A percentile compares a stretch with the other conserved stretches of the same genome.
Evolutionary conservation across 108 stramenopile genomes (phyloP).

Genomic region (Cylindrotheca fusiformis): DNA sequence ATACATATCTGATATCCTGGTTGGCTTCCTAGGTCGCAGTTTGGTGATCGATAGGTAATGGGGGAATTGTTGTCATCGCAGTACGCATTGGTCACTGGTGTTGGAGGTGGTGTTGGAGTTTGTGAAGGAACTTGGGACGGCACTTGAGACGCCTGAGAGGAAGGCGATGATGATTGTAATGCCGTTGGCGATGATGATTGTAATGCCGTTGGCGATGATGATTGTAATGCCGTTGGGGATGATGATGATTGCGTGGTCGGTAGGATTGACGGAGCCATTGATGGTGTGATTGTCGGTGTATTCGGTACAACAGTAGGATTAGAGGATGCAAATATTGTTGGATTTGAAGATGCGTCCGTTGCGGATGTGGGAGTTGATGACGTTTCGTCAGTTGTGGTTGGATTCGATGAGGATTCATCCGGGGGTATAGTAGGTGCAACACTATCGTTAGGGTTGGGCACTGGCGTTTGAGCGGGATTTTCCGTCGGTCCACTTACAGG

Average conservation of each 20-base stretch:
- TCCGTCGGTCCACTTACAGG: background rate
- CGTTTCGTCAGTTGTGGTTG: background rate
- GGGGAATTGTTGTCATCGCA: background rate
- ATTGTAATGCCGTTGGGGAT: no score
- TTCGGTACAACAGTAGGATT: no score
- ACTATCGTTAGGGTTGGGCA: background rate
- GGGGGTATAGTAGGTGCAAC: background rate
- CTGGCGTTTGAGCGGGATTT: background rate
- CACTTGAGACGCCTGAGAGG: no score
- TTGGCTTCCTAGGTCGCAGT: background rate
- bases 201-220: no score
- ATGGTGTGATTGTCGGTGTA: no score
- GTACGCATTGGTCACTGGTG: background rate
- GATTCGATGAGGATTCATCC: background rate
- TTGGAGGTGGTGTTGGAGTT: background rate
- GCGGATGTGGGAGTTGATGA: background rate
- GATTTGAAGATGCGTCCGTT: no score
- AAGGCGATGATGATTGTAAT: no score
- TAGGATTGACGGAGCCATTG: no score
- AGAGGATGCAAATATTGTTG: no score
- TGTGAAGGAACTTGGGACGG: no score
- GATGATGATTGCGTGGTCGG: no score
- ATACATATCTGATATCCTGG: background rate
- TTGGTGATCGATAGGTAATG: background rate
- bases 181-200: no score